Percentiles rank a stretch among this genome's conserved stretches.
phyloP scores from a whole-genome alignment of 176 grass and related monocot species.

The Zoysia japonica region DNA sequence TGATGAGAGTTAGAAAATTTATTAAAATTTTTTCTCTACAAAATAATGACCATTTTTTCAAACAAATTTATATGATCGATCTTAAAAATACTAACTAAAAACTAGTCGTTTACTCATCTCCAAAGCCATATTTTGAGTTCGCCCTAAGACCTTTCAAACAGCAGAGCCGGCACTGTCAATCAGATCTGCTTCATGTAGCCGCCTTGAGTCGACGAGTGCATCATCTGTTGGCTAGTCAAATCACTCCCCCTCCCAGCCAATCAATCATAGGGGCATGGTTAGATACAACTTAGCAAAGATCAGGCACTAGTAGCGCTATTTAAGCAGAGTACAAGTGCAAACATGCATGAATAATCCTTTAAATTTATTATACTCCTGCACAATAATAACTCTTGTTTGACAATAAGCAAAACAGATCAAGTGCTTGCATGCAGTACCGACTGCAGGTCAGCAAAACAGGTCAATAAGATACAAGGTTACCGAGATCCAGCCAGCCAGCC shows the following conservation, averaged over 20 bases:
- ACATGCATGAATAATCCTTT: neutral
- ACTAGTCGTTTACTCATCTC: too few species aligned
- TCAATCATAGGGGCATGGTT: neutral
- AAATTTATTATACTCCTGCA: neutral
- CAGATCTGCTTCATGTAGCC: conserved; percentile 10
- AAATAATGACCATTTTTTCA: too few species aligned
- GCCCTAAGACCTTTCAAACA: too few species aligned
- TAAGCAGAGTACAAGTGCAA: neutral
- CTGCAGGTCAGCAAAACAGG: neutral
- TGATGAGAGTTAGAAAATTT: too few species aligned
- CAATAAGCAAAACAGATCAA: neutral
- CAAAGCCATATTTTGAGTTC: too few species aligned
- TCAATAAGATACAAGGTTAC: neutral
- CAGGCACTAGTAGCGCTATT: neutral
- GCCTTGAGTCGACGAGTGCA: conserved; percentile 7
- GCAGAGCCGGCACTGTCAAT: neutral
- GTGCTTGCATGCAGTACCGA: neutral
- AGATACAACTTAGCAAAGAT: neutral
- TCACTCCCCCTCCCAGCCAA: neutral
- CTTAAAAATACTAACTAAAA: too few species aligned
- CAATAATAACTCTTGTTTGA: neutral
- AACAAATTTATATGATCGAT: too few species aligned
- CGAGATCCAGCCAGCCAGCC: conserved; percentile 12
- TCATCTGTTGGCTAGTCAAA: conserved; percentile 13
- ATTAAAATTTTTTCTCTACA: too few species aligned